These are phyloP conservation scores for Mortierella sp. DNA, from an alignment of 371 early-diverging fungal genomes.

Conservation along the genomic window DNA sequence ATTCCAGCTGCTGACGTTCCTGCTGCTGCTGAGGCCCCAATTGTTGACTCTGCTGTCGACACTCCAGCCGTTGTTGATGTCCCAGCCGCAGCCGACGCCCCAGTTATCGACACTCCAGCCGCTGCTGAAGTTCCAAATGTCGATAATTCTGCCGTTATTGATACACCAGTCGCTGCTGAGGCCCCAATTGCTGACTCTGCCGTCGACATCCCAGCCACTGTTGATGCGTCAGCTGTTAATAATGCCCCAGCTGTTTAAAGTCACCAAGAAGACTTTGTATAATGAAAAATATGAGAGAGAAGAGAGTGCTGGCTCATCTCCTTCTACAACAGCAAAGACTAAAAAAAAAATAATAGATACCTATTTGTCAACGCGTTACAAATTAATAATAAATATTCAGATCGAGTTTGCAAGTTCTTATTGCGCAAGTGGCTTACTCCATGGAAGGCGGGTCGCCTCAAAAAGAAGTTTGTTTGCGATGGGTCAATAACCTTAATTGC, in stretches of 20 bases:
- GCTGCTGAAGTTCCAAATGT: not conserved
- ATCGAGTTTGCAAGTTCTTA: too few species aligned
- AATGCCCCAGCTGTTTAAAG: not conserved
- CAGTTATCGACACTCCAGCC: not conserved
- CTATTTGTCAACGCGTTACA: too few species aligned
- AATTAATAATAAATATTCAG: not conserved
- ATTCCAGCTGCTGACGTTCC: not conserved
- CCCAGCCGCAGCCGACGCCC: not conserved
- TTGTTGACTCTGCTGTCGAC: not conserved
- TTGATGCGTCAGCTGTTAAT: not conserved
- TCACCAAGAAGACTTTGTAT: not conserved
- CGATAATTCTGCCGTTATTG: not conserved
- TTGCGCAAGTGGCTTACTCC: too few species aligned
- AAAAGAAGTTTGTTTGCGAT: not conserved
- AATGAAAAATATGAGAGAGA: not conserved
- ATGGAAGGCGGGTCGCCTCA: not conserved
- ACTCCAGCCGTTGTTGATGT: not conserved
- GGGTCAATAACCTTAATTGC: not conserved
- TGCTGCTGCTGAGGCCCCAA: not conserved
- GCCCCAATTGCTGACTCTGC: not conserved
- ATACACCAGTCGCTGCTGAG: not conserved
- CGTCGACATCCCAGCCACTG: not conserved
- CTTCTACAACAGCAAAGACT: not conserved
- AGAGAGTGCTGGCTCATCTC: constrained; percentile 12
- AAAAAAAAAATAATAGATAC: too few species aligned